Evolutionary conservation across 345 rosid species (phyloP).

Genomic region (Salix exigua): DNA sequence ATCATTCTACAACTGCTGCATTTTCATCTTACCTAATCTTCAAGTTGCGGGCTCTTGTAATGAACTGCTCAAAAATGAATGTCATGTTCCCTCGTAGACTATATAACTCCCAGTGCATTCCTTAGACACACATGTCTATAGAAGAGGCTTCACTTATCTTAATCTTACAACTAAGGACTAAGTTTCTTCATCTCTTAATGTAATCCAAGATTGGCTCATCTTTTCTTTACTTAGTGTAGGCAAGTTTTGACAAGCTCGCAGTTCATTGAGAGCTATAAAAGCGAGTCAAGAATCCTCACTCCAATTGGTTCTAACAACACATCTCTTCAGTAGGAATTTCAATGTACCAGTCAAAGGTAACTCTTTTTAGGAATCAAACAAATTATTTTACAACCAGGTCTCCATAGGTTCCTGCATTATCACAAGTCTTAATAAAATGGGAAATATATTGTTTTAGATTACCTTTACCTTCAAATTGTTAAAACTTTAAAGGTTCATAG

Average conservation of each 20-base stretch:
- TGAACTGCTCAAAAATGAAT: too few species aligned
- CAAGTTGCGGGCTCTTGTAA: neutral
- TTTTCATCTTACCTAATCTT: too few species aligned
- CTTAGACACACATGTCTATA: neutral
- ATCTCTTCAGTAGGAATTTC: neutral
- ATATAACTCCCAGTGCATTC: neutral
- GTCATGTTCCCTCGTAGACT: too few species aligned
- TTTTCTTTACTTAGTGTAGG: neutral
- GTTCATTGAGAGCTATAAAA: neutral
- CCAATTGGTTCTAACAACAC: too few species aligned
- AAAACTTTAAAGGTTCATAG: too few species aligned
- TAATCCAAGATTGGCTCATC: neutral
- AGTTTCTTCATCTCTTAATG: neutral
- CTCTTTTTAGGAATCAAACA: fast-evolving
- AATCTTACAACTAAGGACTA: neutral
- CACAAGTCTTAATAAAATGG: too few species aligned
- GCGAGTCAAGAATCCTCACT: neutral
- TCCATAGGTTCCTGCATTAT: neutral
- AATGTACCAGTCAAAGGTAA: neutral
- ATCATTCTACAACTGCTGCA: too few species aligned
- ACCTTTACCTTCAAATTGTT: too few species aligned
- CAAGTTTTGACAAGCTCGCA: neutral
- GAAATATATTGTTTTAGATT: too few species aligned
- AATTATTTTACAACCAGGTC: neutral
- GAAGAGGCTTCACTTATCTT: too few species aligned